phyloP scores from a whole-genome alignment of 1,284 basidiomycete species.

The Ustilago tritici region DNA sequence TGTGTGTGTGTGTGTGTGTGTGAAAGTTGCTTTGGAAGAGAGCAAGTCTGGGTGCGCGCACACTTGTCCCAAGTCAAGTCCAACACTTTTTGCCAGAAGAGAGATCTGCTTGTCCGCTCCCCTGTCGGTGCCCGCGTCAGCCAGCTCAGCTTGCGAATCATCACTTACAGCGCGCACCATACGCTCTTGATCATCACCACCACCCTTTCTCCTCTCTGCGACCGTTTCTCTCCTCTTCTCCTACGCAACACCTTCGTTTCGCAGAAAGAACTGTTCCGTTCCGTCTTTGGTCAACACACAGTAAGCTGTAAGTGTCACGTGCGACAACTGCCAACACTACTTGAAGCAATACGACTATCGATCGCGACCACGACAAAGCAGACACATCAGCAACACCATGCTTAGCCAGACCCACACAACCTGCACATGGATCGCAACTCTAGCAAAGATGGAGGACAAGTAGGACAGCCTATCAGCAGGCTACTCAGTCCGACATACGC shows the following conservation, averaged over 20 bases:
- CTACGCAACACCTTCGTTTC: constrained; percentile 32
- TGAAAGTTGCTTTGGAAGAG: background rate
- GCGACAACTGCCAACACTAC: background rate
- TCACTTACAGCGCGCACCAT: constrained; percentile 12
- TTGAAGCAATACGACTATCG: background rate
- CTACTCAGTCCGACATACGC: background rate
- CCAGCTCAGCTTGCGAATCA: constrained; percentile 21
- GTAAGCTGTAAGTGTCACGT: constrained; percentile 44
- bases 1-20: constrained; percentile 5
- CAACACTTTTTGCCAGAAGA: constrained; percentile 7
- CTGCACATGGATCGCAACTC: background rate
- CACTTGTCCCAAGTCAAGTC: background rate
- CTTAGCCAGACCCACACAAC: background rate
- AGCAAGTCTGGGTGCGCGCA: background rate
- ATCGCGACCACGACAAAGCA: background rate
- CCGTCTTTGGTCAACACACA: constrained; percentile 12
- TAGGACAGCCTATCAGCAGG: background rate
- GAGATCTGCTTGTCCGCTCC: background rate
- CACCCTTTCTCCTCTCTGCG: constrained; percentile 11
- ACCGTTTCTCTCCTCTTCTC: constrained; percentile 24
- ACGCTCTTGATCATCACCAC: constrained; percentile 25
- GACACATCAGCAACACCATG: background rate
- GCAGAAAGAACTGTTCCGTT: constrained; percentile 6
- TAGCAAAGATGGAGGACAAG: background rate
- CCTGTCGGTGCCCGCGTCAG: background rate